These are phyloP conservation scores for Epichloe sp. DNA, from an alignment of 2,329 filamentous ascomycete genomes.

Conservation along the genomic window DNA sequence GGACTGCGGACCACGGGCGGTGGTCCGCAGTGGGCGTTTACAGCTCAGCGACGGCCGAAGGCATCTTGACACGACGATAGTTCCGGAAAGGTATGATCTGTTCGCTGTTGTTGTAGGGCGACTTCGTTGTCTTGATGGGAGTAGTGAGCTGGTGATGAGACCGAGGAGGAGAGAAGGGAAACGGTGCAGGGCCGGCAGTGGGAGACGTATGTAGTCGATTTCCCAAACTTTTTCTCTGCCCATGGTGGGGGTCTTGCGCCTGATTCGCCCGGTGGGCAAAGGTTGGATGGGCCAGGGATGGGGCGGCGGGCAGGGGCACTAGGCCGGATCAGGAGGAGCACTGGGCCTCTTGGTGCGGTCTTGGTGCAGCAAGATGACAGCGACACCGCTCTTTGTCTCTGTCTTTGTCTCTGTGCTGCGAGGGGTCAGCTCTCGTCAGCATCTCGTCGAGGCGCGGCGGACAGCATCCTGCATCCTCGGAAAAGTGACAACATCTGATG, in stretches of 20 bases:
- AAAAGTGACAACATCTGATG: too few species aligned
- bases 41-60: conserved; percentile 77
- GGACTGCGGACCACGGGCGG: conserved; percentile 56
- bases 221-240: conserved; percentile 10
- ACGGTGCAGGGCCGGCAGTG: conserved; percentile 7
- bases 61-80: conserved; percentile 60
- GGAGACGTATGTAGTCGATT: conserved; percentile 7
- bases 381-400: conserved; percentile 4
- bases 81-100: conserved; percentile 30
- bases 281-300: neutral
- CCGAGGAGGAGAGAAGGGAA: conserved; percentile 16
- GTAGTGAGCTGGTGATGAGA: conserved; percentile 18
- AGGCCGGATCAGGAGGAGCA: conserved; percentile 3
- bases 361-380: neutral
- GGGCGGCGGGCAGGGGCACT: conserved; percentile 3
- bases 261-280: conserved; percentile 9
- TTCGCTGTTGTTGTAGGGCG: conserved; percentile 25
- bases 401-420: neutral
- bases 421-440: too few species aligned
- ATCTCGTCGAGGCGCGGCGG: too few species aligned
- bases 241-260: conserved; percentile 11
- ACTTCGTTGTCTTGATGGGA: conserved; percentile 51
- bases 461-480: too few species aligned
- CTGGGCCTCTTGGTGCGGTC: neutral
- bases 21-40: conserved; percentile 74